Evolutionary conservation across 2,329 filamentous ascomycete genomes (phyloP).

Genomic region (Lanzia echinophila): DNA sequence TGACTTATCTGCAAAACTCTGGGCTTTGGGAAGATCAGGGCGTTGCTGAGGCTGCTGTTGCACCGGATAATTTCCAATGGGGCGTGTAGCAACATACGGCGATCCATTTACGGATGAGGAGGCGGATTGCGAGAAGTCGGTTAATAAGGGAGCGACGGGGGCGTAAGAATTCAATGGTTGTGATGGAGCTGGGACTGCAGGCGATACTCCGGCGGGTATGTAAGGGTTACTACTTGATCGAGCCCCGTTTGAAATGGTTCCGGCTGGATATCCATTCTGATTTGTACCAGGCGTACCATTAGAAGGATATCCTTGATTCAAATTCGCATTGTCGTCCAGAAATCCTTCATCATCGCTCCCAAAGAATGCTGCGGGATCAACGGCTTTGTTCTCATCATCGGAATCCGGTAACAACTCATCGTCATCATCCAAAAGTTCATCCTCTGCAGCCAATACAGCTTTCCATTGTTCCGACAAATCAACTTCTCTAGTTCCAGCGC

Average conservation of each 20-base stretch:
- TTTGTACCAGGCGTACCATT: slow-evolving; percentile 16
- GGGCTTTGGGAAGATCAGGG: slow-evolving; percentile 50
- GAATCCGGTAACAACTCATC: slow-evolving; percentile 56
- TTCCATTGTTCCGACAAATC: slow-evolving; percentile 76
- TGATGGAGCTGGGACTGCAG: background rate
- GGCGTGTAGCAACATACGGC: slow-evolving; percentile 18
- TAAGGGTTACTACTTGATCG: slow-evolving; percentile 24
- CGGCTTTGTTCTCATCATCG: slow-evolving; percentile 35
- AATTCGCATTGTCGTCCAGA: slow-evolving; percentile 49
- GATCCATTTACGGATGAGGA: slow-evolving; percentile 12
- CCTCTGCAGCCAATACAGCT: slow-evolving; percentile 70
- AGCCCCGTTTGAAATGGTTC: slow-evolving; percentile 14
- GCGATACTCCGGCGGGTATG: slow-evolving; percentile 19
- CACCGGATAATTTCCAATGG: slow-evolving; percentile 17
- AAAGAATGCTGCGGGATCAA: slow-evolving; percentile 62
- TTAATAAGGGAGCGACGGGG: slow-evolving; percentile 26
- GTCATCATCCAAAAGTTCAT: slow-evolving; percentile 52
- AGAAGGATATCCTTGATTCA: slow-evolving; percentile 23
- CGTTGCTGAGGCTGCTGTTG: slow-evolving; percentile 26
- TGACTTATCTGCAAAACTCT: slow-evolving; percentile 85
- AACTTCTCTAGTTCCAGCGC: slow-evolving; percentile 22
- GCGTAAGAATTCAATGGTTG: slow-evolving; percentile 22
- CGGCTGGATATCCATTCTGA: slow-evolving; percentile 30
- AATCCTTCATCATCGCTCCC: slow-evolving; percentile 83
- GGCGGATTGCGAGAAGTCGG: slow-evolving; percentile 24